Evolutionary conservation across 1,284 basidiomycete species (phyloP), one percentile per base, ranked within the genome.

Genomic region (Anthracocystis setariae): DNA sequence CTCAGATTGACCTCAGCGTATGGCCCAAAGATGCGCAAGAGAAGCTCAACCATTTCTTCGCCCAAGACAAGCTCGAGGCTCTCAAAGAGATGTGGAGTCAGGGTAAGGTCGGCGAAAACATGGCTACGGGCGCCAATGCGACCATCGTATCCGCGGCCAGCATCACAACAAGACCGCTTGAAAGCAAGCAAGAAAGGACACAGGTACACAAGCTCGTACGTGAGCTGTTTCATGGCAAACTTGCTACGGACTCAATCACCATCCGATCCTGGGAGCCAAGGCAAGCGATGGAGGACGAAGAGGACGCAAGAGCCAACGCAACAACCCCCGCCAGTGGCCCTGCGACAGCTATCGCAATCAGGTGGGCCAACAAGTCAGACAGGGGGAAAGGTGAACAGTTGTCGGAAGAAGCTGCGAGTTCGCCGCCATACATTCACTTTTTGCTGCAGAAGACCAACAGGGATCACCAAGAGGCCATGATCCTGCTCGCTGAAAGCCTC

Each of bases 371-470:
- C 23, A 23, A 58, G 17, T 65, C 64, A 0, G 67, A 84, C 58
- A 84, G 66, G 13, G 49, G 65, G 18, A 45, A 33, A 0, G 73
- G 49, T 83, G 86, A 43, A 81, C 86, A 60, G 77, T 85, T 21
- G 84, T 86, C 21, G 84, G 76, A 61, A 39, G 81, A 69, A 84
- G 87, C 67, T 84, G 86, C 42, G 75, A 84, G 35, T 9, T 65
- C 71, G 1, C 86, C 86, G 0, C 91, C 91, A 0, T 99, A 92
- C 83, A 94, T 98, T 62, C 94, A 98, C 81, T 97, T 98, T 83
- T 93, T 93, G 0, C 85, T 99, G 38, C 95, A 97, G 82, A 99
- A 99, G 85, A 93, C 94, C 17, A 99, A 98, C 78, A 89, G 96
- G 43, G 96, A 99, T 80, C 95, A 93, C 3, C 94, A 97, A 82